These are phyloP conservation scores for Tolypocladium sp. DNA, from an alignment of 2,329 filamentous ascomycete genomes.

Conservation along the genomic window DNA sequence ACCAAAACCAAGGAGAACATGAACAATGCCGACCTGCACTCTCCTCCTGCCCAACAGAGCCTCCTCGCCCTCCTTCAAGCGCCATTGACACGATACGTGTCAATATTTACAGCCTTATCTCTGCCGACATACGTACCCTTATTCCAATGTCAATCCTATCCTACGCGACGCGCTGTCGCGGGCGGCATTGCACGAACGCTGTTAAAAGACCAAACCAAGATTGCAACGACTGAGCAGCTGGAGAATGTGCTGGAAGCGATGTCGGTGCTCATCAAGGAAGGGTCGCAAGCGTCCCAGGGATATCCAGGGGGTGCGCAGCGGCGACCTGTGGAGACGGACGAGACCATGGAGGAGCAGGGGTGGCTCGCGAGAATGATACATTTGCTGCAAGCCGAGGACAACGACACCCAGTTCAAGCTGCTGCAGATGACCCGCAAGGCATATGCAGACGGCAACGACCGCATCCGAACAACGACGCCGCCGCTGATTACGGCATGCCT, in stretches of 20 bases:
- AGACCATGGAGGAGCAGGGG: slow-evolving; percentile 96
- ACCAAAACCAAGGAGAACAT: slow-evolving; percentile 80
- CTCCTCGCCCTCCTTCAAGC: slow-evolving; percentile 84
- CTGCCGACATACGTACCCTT: slow-evolving; percentile 88
- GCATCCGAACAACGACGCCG: slow-evolving; percentile 91
- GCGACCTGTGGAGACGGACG: slow-evolving; percentile 76
- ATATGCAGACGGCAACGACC: slow-evolving; percentile 85
- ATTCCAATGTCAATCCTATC: slow-evolving; percentile 84
- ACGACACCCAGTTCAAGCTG: slow-evolving; percentile 90
- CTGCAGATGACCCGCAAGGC: slow-evolving; percentile 81
- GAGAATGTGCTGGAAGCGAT: slow-evolving; percentile 84
- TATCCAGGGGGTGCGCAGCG: slow-evolving; percentile 76
- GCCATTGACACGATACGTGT: slow-evolving; percentile 81
- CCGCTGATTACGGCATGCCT: slow-evolving; percentile 83
- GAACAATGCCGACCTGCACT: slow-evolving; percentile 93
- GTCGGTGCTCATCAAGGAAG: slow-evolving; percentile 88
- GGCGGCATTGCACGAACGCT: slow-evolving; percentile 77
- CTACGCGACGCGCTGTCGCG: slow-evolving; percentile 82
- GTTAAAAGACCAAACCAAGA: slow-evolving; percentile 72
- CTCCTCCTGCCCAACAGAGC: slow-evolving; percentile 76
- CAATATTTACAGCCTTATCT: slow-evolving; percentile 91
- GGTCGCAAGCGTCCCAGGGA: slow-evolving; percentile 71
- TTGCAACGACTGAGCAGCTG: slow-evolving; percentile 68
- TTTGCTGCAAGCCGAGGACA: slow-evolving; percentile 71
- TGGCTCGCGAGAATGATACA: slow-evolving; percentile 92